Base-by-base conservation (phyloP, 805 yeast genomes). In the Komagataella pseudopastoris region DNA sequence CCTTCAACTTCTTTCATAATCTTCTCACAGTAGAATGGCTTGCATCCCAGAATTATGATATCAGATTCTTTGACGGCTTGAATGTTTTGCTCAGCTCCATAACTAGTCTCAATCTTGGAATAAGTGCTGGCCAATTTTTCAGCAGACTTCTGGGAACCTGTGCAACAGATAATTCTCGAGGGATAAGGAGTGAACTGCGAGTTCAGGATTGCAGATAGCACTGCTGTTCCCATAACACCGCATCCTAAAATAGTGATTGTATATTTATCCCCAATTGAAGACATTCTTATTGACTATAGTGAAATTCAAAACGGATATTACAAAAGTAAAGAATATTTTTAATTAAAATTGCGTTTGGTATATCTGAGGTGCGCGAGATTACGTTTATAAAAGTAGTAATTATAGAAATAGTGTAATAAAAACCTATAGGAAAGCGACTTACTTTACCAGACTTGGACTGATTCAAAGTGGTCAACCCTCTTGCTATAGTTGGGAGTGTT, bases 161-260 rank as follows among this genome's bases (percentile, higher is more conserved):
- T 90, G 63, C 95, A 81, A n/a, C 93, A 88, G 57, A 85, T 75
- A 64, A 90, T 83, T 60, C 74, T 78, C 23, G 74, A 63, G 24
- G 98, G 97, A 53, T 76, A 77, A 4, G 83, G 77, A 17, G 64
- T 63, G 55, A 75, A 72, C 23, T 67, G 55, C 3, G 74, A 64
- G 50, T 76, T 75, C 51, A 87, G 69, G 48, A 86, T 80, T 8
- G 98, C 96, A 10, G 87, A 75, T 36, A 88, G 75, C 48, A 93
- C 87, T 8, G 98, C 96, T 16, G 91, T 84, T 53, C 98, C 98
- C 88, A 93, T 87, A 51, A 86, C 89, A 54, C 99, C 99, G 60
- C 96, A 81, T 43, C 97, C 99, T 51, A 93, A 74, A 30, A 93
- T 81, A 16, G 90, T 76, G 51, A 91, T 69, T 44, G 52, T 51